A percentile compares a stretch with the other conserved stretches of the same genome.
Evolutionary conservation across 2,329 filamentous ascomycete genomes (phyloP).

Genomic region (Amylocarpus encephaloides): DNA sequence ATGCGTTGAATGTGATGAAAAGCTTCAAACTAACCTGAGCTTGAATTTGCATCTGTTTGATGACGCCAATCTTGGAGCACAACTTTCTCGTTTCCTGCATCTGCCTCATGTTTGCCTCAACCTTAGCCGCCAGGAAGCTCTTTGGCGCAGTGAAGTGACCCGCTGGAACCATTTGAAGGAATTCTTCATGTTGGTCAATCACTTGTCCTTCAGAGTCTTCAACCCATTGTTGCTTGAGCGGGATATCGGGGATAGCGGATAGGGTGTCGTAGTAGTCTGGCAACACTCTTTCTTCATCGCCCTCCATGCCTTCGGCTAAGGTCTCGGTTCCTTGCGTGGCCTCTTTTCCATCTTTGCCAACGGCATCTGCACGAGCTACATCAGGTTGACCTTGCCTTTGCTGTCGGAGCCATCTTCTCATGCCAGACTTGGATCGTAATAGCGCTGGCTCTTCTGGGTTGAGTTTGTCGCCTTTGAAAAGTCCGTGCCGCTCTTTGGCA

Average conservation of each 20-base stretch:
- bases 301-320: conserved; percentile 87
- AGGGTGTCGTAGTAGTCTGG: conserved; percentile 93
- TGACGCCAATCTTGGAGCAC: conserved; percentile 91
- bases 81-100: conserved; percentile 97
- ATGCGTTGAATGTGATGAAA: not conserved
- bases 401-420: conserved; percentile 80
- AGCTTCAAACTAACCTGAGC: conserved; percentile 60
- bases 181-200: conserved; percentile 81
- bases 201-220: conserved; percentile 86
- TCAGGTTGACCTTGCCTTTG: conserved; percentile 60
- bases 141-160: conserved; percentile 71
- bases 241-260: conserved; percentile 78
- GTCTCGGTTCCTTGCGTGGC: conserved; percentile 56
- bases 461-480: conserved; percentile 80
- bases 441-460: conserved; percentile 85
- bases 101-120: conserved; percentile 86
- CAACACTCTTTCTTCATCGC: conserved; percentile 71
- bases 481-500: conserved; percentile 75
- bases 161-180: conserved; percentile 66
- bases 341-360: conserved; percentile 41
- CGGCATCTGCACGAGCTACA: conserved; percentile 39
- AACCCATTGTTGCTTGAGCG: conserved; percentile 73
- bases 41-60: conserved; percentile 99
- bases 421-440: conserved; percentile 75
- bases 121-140: conserved; percentile 67